Conservation (phyloP, 2,329 filamentous ascomycete genomes). For the Trichocomaceae sp. region DNA sequence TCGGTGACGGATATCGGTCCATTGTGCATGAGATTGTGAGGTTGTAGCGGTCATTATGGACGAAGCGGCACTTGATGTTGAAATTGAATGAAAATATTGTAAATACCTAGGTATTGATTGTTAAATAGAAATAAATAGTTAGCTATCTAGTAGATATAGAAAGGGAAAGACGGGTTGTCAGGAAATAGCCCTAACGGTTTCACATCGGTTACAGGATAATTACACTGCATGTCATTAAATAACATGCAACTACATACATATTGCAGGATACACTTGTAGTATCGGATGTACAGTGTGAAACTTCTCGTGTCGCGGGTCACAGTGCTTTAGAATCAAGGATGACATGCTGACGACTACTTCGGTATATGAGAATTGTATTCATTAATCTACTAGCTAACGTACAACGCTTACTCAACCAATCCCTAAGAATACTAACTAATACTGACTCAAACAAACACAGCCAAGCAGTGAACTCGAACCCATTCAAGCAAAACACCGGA, state of each 20-base stretch:
- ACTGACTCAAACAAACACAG: not conserved
- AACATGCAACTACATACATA: not conserved
- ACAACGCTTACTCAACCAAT: constrained; percentile 4
- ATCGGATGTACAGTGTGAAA: not conserved
- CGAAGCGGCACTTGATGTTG: not conserved
- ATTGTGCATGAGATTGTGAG: not conserved
- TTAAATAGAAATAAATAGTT: not conserved
- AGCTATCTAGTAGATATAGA: not conserved
- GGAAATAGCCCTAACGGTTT: not conserved
- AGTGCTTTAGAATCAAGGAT: no score
- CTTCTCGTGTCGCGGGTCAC: not conserved
- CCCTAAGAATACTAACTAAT: not conserved
- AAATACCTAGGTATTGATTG: no score
- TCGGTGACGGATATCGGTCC: not conserved
- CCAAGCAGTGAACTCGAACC: not conserved
- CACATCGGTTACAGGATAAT: not conserved
- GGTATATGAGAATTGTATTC: no score
- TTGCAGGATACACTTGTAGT: no score
- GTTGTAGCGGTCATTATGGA: not conserved
- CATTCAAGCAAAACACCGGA: constrained; percentile 1
- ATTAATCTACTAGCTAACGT: constrained; percentile 14
- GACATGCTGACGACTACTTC: no score
- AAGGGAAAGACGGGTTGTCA: not conserved
- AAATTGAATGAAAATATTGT: not conserved
- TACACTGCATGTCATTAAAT: not conserved